Percentiles rank a stretch among this genome's conserved stretches.
phyloP scores from a whole-genome alignment of 2,329 filamentous ascomycete genomes.

The Chaetomiaceae sp. region DNA sequence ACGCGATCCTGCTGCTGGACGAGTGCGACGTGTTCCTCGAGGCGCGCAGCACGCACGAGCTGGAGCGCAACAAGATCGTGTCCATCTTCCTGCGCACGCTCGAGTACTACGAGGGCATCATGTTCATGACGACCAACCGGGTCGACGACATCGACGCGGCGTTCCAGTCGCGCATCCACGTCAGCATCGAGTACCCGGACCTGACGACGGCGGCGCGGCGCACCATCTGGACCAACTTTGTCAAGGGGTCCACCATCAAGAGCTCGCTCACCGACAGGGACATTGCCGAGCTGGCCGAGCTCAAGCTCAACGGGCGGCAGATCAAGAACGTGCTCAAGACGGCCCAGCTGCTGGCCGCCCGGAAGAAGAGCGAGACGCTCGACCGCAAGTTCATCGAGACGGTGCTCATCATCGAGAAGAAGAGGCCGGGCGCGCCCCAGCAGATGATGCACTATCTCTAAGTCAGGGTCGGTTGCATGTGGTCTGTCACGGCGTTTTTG shows the following conservation, averaged over 20 bases:
- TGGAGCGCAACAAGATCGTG: constrained; percentile 39
- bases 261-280: constrained; percentile 30
- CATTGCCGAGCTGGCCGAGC: constrained; percentile 36
- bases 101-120: constrained; percentile 45
- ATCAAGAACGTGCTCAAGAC: constrained; percentile 37
- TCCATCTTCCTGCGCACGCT: constrained; percentile 39
- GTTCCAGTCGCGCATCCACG: constrained; percentile 45
- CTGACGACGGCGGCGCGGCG: constrained; percentile 35
- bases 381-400: constrained; percentile 30
- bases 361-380: constrained; percentile 33
- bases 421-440: constrained; percentile 24
- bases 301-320: constrained; percentile 33
- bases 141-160: constrained; percentile 42
- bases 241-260: constrained; percentile 30
- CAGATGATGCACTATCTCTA: constrained; percentile 24
- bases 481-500: too few relatives aligned
- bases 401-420: constrained; percentile 29
- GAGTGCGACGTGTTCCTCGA: constrained; percentile 48
- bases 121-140: constrained; percentile 47
- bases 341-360: constrained; percentile 30
- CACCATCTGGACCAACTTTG: constrained; percentile 38
- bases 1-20: constrained; percentile 65
- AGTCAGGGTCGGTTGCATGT: too few relatives aligned
- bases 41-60: constrained; percentile 38
- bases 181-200: constrained; percentile 43